Base-by-base conservation (phyloP, 352 stramenopile species). In the Achlya hypogyna region DNA sequence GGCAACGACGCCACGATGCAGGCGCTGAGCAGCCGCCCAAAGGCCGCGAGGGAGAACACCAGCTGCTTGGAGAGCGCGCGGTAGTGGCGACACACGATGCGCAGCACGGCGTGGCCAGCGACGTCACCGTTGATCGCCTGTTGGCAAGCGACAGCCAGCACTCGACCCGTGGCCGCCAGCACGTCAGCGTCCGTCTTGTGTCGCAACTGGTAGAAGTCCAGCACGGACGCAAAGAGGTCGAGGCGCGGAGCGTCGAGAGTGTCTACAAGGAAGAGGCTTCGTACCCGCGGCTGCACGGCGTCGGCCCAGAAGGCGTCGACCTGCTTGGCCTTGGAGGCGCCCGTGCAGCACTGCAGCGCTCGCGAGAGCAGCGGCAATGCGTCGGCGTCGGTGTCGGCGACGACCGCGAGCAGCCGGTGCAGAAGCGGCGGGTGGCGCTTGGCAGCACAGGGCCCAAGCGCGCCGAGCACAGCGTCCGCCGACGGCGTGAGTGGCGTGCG, bases 11-110 rank as follows among this genome's bases (percentile, higher is more conserved):
- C 53, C 3, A 71, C 70, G 10, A 79, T 69, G 51, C 65, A 78
- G 10, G 81, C 63, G 1, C 77, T 81, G 3, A 93, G 65, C 51
- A 93, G 59, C 49, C 75, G 84, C 9, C 86, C 82, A 60, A 80
- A 93, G 1, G 71, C 88, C 63, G 85, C 70, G 20, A 89, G 65
- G 14, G 73, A 75, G 43, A 82, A 74, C 27, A 68, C 75, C 23
- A 74, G 62, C 2, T 74, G 79, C 49, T 54, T 54, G 49, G 49
- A 54, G 35, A 87, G 76, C 25, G 76, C 74, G 31, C 65, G 51
- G 67, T 84, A 90, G 10, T 79, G 72, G 18, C 76, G 59, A 63
- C 82, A 91, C 25, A 88, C 81, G 4, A 60, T 76, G 0, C 27
- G n/a, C n/a, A 51, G 28, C 35, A 38, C 74, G n/a, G 74, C 73